These are phyloP conservation scores for Mucor saturninus DNA, from an alignment of 371 early-diverging fungal species.

Conservation along the genomic window DNA sequence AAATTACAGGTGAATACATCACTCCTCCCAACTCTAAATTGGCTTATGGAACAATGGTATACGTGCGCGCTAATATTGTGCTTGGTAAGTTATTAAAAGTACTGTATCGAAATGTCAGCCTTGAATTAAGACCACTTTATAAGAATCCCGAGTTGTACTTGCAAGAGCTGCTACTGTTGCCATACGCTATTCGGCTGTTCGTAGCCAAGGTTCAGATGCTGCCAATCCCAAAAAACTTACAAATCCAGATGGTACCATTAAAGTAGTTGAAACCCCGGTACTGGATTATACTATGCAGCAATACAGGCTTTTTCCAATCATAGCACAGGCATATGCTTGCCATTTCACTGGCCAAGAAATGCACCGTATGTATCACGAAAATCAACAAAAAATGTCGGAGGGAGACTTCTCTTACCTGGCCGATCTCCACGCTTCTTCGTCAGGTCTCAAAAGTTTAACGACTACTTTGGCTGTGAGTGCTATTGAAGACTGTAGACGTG, in stretches of 20 bases:
- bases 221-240: constrained; percentile 50
- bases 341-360: constrained; percentile 78
- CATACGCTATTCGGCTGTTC: constrained; percentile 77
- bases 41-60: constrained; percentile 84
- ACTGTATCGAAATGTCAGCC: not conserved
- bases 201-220: constrained; percentile 81
- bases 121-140: not conserved
- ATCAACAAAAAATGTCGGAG: constrained; percentile 66
- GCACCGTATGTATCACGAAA: constrained; percentile 68
- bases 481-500: constrained; percentile 82
- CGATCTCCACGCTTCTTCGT: constrained; percentile 85
- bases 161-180: constrained; percentile 85
- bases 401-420: constrained; percentile 77
- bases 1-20: constrained; percentile 70
- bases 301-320: constrained; percentile 76
- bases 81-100: constrained; percentile 34
- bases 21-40: constrained; percentile 80
- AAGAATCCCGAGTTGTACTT: constrained; percentile 60
- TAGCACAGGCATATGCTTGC: constrained; percentile 83
- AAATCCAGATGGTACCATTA: constrained; percentile 24
- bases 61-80: constrained; percentile 70
- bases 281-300: constrained; percentile 84
- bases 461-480: constrained; percentile 74
- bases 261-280: constrained; percentile 72
- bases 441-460: constrained; percentile 82